Evolutionary conservation across 164 flowering plant genomes (phyloP), one percentile per base, ranked within the genome.

Genomic region (Liriodendron chinense): DNA sequence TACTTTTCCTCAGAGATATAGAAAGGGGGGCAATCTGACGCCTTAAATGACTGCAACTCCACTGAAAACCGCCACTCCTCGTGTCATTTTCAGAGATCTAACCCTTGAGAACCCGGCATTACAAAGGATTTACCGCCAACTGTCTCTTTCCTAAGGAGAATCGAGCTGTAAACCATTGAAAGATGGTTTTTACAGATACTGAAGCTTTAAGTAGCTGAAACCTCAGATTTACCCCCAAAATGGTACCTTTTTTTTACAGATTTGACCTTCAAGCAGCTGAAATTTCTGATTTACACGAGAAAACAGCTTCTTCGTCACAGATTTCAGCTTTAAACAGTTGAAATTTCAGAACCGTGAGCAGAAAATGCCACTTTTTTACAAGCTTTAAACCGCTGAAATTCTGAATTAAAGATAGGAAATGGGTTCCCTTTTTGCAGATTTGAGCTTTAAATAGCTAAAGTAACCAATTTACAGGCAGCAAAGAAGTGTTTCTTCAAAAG

Each of bases 11-110:
- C n/a, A 7, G 2, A 66, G 47, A 16, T 13, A 73, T 47, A 65
- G 26, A 65, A 7, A 63, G 59, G 8, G 65, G 18, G 8, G 9
- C 43, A 13, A 9, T 43, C 23, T 13, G 47, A 56, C 72, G 68
- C 71, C 24, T 59, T 25, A 68, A 68, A 68, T 77, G 75, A 25
- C 21, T 2, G 63, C 43, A 47, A 77, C 72, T 62, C 7, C 62
- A 72, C 49, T 10, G 63, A 47, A 53, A 56, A 56, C 50, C 9
- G n/a, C 25, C 48, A 68, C 13, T 53, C 13, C 59, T 53, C 16
- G 59, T 24, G 77, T 68, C 76, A 23, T 65, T 73, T 62, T 78
- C 76, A 69, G 18, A 22, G 64, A 72, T 56, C 62, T 22, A 18
- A 65, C 59, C 50, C 7, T 47, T 3, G 47, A 74, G 43, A 9